A percentile compares a stretch with the other conserved stretches of the same genome.
Conservation (phyloP, 257 asterid species). For the Dorcoceras hygrometricum region DNA sequence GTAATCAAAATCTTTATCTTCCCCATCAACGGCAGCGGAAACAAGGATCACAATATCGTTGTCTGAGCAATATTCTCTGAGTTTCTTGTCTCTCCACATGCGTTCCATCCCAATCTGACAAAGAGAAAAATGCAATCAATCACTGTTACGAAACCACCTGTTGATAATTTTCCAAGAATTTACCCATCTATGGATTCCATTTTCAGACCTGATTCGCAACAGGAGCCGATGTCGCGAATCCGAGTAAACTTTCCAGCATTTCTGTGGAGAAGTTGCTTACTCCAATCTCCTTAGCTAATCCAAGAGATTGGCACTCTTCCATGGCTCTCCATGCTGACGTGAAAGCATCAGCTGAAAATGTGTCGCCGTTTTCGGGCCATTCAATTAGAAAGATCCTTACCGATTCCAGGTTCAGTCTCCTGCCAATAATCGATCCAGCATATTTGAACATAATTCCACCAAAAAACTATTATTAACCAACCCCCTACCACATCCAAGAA, state of each 20-base stretch:
- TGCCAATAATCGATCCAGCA: too few relatives aligned
- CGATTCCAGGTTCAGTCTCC: not conserved
- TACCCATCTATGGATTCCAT: not conserved
- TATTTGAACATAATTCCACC: too few relatives aligned
- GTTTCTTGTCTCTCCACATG: slow-evolving; percentile 18
- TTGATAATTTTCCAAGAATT: not conserved
- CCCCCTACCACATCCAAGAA: too few relatives aligned
- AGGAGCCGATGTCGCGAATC: not conserved
- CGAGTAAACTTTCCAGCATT: slow-evolving; percentile 12
- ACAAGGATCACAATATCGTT: slow-evolving; percentile 22
- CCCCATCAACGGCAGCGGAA: slow-evolving; percentile 7
- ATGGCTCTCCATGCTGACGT: slow-evolving; percentile 15
- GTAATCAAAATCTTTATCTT: slow-evolving; percentile 5
- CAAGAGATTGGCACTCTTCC: slow-evolving; percentile 20
- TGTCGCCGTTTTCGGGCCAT: not conserved
- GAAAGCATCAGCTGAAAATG: not conserved
- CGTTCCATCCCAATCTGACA: slow-evolving; percentile 13
- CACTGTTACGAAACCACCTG: not conserved
- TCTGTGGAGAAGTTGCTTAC: slow-evolving; percentile 11
- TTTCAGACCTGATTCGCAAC: slow-evolving; percentile 18
- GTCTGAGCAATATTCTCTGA: slow-evolving; percentile 5
- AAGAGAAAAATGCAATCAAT: not conserved
- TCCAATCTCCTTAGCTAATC: slow-evolving; percentile 22
- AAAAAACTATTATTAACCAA: too few relatives aligned
- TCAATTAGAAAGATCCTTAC: slow-evolving; percentile 11